Base-by-base conservation (phyloP, 768 basidiomycete genomes). In the Kwoniella sp. region DNA sequence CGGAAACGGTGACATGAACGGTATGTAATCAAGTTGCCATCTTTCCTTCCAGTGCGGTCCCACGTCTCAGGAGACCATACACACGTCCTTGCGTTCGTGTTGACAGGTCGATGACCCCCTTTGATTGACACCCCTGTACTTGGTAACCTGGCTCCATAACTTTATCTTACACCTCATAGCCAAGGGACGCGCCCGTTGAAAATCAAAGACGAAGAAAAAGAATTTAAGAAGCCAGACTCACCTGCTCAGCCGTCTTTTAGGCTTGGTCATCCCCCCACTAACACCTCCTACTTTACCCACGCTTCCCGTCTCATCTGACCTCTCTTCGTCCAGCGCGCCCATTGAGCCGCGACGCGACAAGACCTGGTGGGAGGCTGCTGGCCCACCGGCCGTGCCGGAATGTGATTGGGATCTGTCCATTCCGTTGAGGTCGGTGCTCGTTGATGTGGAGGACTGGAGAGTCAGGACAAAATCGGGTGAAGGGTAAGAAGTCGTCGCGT, bases 181-280 rank as follows among this genome's bases (percentile, higher is more conserved):
- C 33, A 33, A 33, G 13, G 33, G 33, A 33, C 33, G 7, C 33
- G 13, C 33, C 5, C 33, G 13, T 13, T 6, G 33, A 13, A 33
- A 33, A 33, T 5, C 33, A 33, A 33, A 33, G 33, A 33, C 33
- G 13, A 33, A 33, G 13, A 33, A 33, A 19, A 44, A 15, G 4
- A 15, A 44, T 10, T 10, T 15, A 15, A 44, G 17, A 44, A 10
- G 8, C 40, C 17, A 19, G 40, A 62, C 75, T 71, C 63, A 74
- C 75, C 68, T 71, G 59, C 71, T 74, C 51, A 72, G 29, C 19
- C 75, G 55, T 49, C 69, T 54, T 49, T 74, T 77, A 1, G 73
- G 73, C 49, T 63, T 65, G 13, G 73, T 75, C 10, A 68, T 63
- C 2, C 73, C 73, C 12, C 63, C 65, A 17, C 67, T 68, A 8